A percentile compares a stretch with the other conserved stretches of the same genome.
Conservation (phyloP, 352 stramenopile genomes). For the Globisporangium paroecandrum region DNA sequence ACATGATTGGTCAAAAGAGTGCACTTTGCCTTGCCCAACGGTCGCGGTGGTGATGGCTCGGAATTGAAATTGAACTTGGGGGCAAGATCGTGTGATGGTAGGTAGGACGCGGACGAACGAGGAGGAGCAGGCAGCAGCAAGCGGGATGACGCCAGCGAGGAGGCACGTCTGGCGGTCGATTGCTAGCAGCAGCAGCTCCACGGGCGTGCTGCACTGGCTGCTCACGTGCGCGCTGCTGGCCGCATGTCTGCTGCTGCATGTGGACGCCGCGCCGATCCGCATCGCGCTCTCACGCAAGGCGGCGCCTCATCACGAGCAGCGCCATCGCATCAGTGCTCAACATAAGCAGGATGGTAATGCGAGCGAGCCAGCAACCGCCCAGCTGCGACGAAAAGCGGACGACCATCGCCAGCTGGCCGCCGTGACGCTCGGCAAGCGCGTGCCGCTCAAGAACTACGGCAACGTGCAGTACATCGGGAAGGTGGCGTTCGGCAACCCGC, state of each 20-base stretch:
- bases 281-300: constrained; percentile 26
- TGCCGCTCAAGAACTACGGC: constrained; percentile 74
- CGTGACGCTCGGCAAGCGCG: constrained; percentile 38
- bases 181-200: neutral
- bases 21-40: neutral
- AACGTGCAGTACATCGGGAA: constrained; percentile 82
- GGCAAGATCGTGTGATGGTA: constrained; percentile 3
- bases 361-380: constrained; percentile 11
- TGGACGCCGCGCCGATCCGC: constrained; percentile 24
- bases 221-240: constrained; percentile 2
- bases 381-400: neutral
- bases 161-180: neutral
- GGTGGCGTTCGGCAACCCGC: constrained; percentile 69
- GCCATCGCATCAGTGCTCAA: neutral
- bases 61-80: neutral
- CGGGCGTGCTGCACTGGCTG: neutral
- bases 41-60: neutral
- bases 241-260: neutral
- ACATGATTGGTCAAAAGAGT: constrained; percentile 4
- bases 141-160: neutral
- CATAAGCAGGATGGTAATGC: constrained; percentile 5
- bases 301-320: neutral
- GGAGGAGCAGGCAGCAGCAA: neutral
- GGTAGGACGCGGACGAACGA: neutral
- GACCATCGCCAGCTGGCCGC: constrained; percentile 4